Conservation (phyloP, 176 grass and related monocot genomes). For the Eleusine indica region DNA sequence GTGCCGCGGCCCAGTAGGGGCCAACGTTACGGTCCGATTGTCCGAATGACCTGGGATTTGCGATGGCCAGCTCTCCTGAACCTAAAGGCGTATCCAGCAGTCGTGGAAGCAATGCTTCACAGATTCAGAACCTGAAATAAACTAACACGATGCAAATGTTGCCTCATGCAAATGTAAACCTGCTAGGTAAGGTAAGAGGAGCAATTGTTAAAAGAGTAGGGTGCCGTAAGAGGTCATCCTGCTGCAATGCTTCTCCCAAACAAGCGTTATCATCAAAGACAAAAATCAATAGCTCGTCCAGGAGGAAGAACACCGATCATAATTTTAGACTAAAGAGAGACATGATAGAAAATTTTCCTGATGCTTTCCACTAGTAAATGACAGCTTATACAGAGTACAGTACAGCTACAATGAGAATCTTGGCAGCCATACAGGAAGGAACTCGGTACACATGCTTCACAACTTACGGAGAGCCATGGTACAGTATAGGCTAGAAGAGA, state of each 20-base stretch:
- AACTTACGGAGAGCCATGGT: constrained; percentile 32
- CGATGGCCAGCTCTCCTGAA: not conserved
- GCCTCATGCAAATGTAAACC: not conserved
- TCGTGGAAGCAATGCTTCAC: not conserved
- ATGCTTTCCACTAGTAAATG: constrained; percentile 48
- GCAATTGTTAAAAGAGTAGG: too few relatives aligned
- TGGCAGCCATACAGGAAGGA: not conserved
- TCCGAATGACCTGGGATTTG: not conserved
- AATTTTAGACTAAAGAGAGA: not conserved
- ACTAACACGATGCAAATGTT: not conserved
- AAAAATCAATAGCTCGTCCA: not conserved
- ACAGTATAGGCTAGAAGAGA: constrained; percentile 8
- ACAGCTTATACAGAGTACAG: constrained; percentile 45
- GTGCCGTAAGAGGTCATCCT: not conserved
- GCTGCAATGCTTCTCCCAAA: not conserved
- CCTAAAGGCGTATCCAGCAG: not conserved
- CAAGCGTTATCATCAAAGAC: not conserved
- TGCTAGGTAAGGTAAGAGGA: not conserved
- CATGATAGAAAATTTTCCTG: constrained; percentile 17
- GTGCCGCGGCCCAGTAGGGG: not conserved
- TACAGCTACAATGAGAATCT: constrained; percentile 32
- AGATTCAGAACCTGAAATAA: too few relatives aligned
- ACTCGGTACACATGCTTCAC: constrained; percentile 36
- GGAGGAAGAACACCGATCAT: not conserved
- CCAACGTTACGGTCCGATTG: not conserved